Evolutionary conservation across 2,329 filamentous ascomycete species (phyloP), one percentile per base, ranked within the genome.

Genomic region (Pestalotiopsis sp.): DNA sequence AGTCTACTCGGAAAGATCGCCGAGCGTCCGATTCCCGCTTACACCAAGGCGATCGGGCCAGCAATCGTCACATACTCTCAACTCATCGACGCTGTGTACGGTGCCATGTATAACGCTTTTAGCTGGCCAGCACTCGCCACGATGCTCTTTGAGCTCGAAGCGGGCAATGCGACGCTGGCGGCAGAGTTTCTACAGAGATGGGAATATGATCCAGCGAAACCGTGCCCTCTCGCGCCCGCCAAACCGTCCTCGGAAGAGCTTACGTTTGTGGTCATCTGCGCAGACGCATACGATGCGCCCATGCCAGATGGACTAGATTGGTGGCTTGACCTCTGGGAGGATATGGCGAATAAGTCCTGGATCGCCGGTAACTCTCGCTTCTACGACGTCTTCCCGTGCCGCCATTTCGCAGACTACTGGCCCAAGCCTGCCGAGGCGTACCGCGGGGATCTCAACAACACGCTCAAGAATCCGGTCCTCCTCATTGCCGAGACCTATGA

Each of bases 401-500:
- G 82, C 2, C 83, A 84, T 70, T 86, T 83, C 66, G 72, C 68
- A 9, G 75, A 76, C 1, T 83, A 83, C 71, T 86, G 84, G 84
- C 82, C 83, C 2, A 52, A 79, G 17, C 80, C 82, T 0, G 83
- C 82, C 0, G 84, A 84, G 67, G 83, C 84, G 4, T 86, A 81
- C 70, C 81, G 84, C 3, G 84, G 84, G 13, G 79, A 81, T 61
- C 74, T 86, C 36, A 83, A 84, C 73, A 72, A 79, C 62, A 81
- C 81, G 0, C 79, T 86, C 9, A 80, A 77, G 27, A 71, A 83
- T 67, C 83, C 85, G 0, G 75, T 86, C 2, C 73, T 86, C 52
- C 77, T 87, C 52, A 82, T 86, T 52, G 83, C 84, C 0, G 83
- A 84, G 76, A 82, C 82, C 4, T 83, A 86, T 68, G 85, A 86